Percentiles rank a stretch among this genome's conserved stretches.
Evolutionary conservation across 1,284 basidiomycete species (phyloP).

Genomic region (Veloboletus limbatus): DNA sequence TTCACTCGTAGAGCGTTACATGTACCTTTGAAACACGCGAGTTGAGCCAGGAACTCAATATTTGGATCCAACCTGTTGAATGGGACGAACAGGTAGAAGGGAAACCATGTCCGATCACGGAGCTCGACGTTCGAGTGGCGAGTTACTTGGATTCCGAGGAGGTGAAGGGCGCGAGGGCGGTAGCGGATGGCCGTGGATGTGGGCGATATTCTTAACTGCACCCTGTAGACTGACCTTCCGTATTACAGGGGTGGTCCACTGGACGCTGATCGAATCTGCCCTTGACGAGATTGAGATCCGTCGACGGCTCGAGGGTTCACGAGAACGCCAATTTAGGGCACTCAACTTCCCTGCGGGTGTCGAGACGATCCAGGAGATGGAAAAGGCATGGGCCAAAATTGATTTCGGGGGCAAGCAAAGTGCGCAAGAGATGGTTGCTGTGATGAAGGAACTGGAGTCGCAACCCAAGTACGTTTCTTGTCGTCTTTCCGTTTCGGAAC

Average conservation of each 20-base stretch:
- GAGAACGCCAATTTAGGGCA: conserved; percentile 42
- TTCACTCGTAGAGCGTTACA: conserved; percentile 47
- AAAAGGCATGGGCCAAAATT: conserved; percentile 47
- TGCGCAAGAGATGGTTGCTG: conserved; percentile 6
- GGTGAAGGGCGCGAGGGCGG: conserved; percentile 36
- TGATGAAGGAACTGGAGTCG: no score
- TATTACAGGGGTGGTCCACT: conserved; percentile 55
- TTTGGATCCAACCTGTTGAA: conserved; percentile 65
- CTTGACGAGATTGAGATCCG: conserved; percentile 35
- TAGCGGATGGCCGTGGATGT: conserved; percentile 40
- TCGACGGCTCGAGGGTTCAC: conserved; percentile 31
- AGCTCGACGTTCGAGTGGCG: conserved; percentile 39
- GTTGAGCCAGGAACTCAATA: conserved; percentile 43
- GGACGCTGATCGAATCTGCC: conserved; percentile 42
- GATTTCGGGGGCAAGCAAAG: conserved; percentile 39
- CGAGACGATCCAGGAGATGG: conserved; percentile 39
- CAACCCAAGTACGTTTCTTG: no score
- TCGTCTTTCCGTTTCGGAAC: no score
- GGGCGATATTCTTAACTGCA: no score
- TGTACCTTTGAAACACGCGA: conserved; percentile 59
- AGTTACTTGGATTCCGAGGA: conserved; percentile 36
- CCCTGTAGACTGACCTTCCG: no score
- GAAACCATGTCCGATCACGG: conserved; percentile 38
- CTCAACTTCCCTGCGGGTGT: conserved; percentile 50
- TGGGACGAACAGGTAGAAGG: conserved; percentile 39